Base-by-base conservation (phyloP, 1,139 yeast species). In the Nakaseomyces sp. region DNA sequence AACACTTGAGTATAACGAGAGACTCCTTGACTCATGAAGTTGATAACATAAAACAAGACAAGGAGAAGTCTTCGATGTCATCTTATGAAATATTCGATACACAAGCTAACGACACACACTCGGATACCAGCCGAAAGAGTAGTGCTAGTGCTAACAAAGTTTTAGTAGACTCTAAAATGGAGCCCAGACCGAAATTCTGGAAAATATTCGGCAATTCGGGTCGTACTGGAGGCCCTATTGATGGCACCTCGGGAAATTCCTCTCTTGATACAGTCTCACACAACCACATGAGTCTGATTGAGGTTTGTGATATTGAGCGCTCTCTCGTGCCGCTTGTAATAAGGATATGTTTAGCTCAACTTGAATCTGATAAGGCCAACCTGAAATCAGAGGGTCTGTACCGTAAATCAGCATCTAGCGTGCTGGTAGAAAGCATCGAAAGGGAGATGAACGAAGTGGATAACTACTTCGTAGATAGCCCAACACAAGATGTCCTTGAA, bases 371-470 rank as follows among this genome's bases (percentile, higher is more conserved):
- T 69, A 88, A 50, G 91, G 95, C 8, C 60, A 84, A 43, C 25
- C 43, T 61, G 53, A 78, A 73, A 43, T 68, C 72, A 38, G 97
- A 89, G 63, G 98, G 98, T 6, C 74, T 91, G 35, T 91, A 91
- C 66, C 74, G 98, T 55, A 83, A 89, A 51, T 83, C 94, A 18
- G 98, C 97, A 2, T 77, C 91, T 12, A 86, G 87, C 43, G 77
- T 86, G 51, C 63, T 55, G 13, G 55, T 61, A 24, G 65, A 61
- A 37, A 53, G 54, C 25, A 49, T 60, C 18, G 65, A 61, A 41
- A 46, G 58, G 48, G 72, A 54, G 16, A 60, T 68, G 20, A 49
- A 53, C 5, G 28, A 42, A 13, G 25, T 28, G 12, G 22, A 29
- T 29, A 17, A 19, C 15, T 32, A n/a, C 20, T 16, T 35, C 12